Base-by-base conservation (phyloP, 768 basidiomycete species). In the Kwoniella botswanensis region DNA sequence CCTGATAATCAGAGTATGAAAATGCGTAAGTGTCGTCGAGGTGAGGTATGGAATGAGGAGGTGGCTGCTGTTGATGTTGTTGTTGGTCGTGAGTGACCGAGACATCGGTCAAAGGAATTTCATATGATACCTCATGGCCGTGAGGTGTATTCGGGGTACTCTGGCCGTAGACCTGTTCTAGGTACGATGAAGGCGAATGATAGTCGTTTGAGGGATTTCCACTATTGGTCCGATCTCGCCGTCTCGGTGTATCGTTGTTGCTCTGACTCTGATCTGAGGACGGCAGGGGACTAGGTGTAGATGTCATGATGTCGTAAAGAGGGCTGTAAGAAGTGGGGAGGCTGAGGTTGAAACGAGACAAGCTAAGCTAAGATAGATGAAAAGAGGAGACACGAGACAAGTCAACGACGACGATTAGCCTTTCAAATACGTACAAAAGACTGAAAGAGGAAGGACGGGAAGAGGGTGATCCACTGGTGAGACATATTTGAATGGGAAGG, bases 11-110 rank as follows among this genome's bases (percentile, higher is more conserved):
- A 10, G 42, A 26, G 50, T 70, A 71, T 0, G 63, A 42, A 62
- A 56, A 71, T 15, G 57, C 70, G 59, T 71, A 71, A 63, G 22
- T 54, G 58, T 71, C 70, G 52, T 71, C 65, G 26, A 66, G 29
- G 18, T 46, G 29, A 29, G 63, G 13, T 24, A 63, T 54, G 67
- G 54, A 42, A 50, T 67, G 65, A 67, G 66, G 29, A 52, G 21
- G 64, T 41, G 58, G 66, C 57, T 50, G 50, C 18, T 50, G 66
- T 44, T 26, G 67, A 53, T 35, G 24, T 17, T 61, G 50, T 22
- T 41, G 63, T 22, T 26, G 61, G 22, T 55, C 54, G 21, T 53
- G 60, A 58, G 59, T 55, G 11, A 46, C 63, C 50, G 55, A 57
- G 29, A 64, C 59, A 68, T 61, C 53, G 50, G 67, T 42, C 41